Evolutionary conservation across 140 eudicot species (phyloP).

Genomic region (Flaveria floridana): DNA sequence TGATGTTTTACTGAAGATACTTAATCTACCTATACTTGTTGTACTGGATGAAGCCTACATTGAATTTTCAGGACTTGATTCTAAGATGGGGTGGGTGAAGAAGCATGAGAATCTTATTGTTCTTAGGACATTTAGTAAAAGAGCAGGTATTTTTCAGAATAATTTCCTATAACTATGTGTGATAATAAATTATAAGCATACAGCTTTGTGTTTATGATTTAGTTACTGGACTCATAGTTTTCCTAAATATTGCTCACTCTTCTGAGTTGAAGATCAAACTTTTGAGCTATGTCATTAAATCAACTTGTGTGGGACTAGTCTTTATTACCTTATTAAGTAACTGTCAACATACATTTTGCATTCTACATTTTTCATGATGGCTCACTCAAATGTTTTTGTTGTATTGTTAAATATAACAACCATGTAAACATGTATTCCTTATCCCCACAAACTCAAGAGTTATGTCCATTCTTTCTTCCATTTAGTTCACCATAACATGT

Average conservation of each 20-base stretch:
- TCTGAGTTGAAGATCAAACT: background rate
- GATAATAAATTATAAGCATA: background rate
- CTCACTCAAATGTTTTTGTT: background rate
- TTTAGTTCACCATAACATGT: background rate
- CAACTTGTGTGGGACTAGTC: background rate
- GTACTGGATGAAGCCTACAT: slow-evolving; percentile 96
- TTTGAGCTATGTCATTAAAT: background rate
- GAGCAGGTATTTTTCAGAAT: slow-evolving; percentile 71
- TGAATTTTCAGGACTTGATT: slow-evolving; percentile 78
- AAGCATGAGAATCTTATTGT: slow-evolving; percentile 83
- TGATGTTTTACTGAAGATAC: slow-evolving; percentile 71
- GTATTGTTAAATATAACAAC: background rate
- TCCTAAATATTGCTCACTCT: background rate
- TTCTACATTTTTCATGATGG: background rate
- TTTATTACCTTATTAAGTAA: background rate
- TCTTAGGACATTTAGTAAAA: slow-evolving; percentile 87
- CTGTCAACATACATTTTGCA: background rate
- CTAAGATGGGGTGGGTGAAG: slow-evolving; percentile 92
- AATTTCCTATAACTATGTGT: background rate
- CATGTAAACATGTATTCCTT: too few relatives aligned
- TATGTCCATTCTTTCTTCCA: background rate
- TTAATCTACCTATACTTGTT: slow-evolving; percentile 80
- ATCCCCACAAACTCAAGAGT: background rate
- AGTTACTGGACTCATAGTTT: slow-evolving; percentile 8
- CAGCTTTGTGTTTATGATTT: slow-evolving; percentile 19